phyloP scores from a whole-genome alignment of 352 stramenopile species.

The Phytophthora rubi region DNA sequence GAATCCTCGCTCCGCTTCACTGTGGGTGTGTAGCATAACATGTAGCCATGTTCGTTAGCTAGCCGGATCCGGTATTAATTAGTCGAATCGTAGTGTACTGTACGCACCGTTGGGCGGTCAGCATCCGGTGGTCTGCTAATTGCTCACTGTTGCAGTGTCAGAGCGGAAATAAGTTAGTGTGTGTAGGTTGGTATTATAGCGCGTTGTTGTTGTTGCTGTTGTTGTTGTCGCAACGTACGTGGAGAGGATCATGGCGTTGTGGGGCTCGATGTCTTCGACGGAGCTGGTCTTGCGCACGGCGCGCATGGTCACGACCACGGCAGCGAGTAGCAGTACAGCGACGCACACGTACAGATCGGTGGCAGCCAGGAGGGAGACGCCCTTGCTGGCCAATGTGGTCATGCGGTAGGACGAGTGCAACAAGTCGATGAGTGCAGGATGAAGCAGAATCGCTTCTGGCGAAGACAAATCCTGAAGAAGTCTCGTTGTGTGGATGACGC shows the following conservation, averaged over 20 bases:
- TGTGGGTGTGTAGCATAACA: constrained; percentile 13
- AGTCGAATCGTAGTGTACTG: neutral
- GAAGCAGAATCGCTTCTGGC: constrained; percentile 14
- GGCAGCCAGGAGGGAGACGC: constrained; percentile 18
- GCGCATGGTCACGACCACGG: constrained; percentile 25
- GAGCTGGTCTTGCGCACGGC: constrained; percentile 16
- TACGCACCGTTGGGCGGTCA: constrained; percentile 30
- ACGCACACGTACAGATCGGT: constrained; percentile 33
- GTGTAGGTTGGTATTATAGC: neutral
- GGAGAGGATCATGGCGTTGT: constrained; percentile 26
- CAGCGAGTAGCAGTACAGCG: constrained; percentile 33
- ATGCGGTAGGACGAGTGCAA: neutral
- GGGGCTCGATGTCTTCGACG: neutral
- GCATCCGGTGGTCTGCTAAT: constrained; percentile 26
- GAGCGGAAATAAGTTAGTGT: neutral
- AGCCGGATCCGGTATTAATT: neutral
- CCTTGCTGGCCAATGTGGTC: constrained; percentile 9
- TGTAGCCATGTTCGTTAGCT: constrained; percentile 1
- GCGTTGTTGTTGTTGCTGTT: neutral
- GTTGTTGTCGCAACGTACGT: constrained; percentile 31
- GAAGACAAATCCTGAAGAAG: constrained; percentile 22
- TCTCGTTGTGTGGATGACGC: constrained; percentile 11
- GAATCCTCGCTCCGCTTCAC: constrained; percentile 47
- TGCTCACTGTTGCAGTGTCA: constrained; percentile 35
- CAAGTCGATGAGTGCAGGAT: neutral